Evolutionary conservation across 2,329 filamentous ascomycete genomes (phyloP), one percentile per base, ranked within the genome.

Genomic region (Hypoxylon sp.): DNA sequence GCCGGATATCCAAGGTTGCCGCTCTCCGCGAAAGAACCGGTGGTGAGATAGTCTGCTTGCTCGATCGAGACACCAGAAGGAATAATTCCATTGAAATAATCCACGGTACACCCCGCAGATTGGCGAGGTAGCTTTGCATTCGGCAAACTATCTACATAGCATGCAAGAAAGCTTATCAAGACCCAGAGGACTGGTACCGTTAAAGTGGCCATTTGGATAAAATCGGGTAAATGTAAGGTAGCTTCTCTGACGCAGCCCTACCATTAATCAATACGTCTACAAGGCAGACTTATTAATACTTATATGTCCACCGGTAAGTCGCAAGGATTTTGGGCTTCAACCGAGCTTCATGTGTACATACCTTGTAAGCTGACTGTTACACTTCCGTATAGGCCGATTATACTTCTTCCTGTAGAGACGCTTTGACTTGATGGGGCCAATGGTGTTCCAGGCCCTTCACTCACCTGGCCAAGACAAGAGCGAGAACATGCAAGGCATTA

Each of bases 1-100:
- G 67, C 50, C 11, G 74, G 74, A 52, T 75, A 76, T 16, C 73
- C 74, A 19, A 74, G 45, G 41, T 76, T 70, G 3, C 73, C 73
- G 7, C 29, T 65, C 48, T 75, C 72, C 3, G 53, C 21, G 46
- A 71, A 75, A 19, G 65, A 64, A 1, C 73, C 73, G 3, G 57
- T 55, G 2, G 72, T 73, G 3, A 74, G 65, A 64, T 70, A n/a
- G 23, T 74, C 61, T 11, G 68, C 73, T 29, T 45, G 63, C 50
- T 75, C 71, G 3, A 74, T 61, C 0, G 48, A 39, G 7, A 65
- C 37, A 1, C 70, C 70, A 5, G 19, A 47, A 14, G 73, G 72
- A 9, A 57, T 25, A n/a, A 74, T 72, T 5, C 54, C 30, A 2
- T 52, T 61, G 19, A 75, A 74, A 52, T 70, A 73, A 23, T 63